A percentile compares a stretch with the other conserved stretches of the same genome.
Conservation (phyloP, 176 grass and related monocot species). For the Hordeum marinum region DNA sequence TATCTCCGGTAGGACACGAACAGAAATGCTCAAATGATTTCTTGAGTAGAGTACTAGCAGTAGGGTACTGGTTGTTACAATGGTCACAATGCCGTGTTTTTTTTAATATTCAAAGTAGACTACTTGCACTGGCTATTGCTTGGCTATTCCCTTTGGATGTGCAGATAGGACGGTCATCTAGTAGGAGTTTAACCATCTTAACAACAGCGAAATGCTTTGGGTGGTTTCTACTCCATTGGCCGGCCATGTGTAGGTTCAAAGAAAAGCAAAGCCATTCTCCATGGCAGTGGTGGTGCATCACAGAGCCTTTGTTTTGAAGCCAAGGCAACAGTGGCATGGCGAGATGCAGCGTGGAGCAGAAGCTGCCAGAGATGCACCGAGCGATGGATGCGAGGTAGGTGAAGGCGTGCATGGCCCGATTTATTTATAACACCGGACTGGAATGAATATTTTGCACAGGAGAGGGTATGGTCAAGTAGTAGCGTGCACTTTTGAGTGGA, state of each 20-base stretch:
- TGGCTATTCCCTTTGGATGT: background rate
- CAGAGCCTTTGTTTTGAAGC: conserved; percentile 43
- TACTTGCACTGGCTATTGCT: background rate
- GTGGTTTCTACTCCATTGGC: background rate
- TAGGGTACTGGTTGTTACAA: too few species aligned
- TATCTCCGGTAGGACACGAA: background rate
- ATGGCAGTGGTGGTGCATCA: background rate
- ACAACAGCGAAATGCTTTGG: too few species aligned
- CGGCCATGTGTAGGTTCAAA: background rate
- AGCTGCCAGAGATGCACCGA: background rate
- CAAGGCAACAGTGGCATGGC: background rate
- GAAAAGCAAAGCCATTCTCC: background rate
- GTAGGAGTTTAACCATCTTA: background rate
- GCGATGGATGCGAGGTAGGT: conserved; percentile 13
- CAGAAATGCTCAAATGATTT: background rate
- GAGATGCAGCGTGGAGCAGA: background rate
- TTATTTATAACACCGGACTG: conserved; percentile 30
- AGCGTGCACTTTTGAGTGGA: conserved; percentile 42
- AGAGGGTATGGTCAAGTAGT: conserved; percentile 32
- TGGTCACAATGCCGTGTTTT: background rate
- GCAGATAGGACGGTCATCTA: background rate
- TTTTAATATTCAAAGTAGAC: background rate
- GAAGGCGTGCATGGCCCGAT: background rate
- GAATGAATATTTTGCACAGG: conserved; percentile 5
- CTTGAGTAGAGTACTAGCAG: background rate